These are phyloP conservation scores for Conticribra guillardii DNA, from an alignment of 108 stramenopile species.

Conservation along the genomic window DNA sequence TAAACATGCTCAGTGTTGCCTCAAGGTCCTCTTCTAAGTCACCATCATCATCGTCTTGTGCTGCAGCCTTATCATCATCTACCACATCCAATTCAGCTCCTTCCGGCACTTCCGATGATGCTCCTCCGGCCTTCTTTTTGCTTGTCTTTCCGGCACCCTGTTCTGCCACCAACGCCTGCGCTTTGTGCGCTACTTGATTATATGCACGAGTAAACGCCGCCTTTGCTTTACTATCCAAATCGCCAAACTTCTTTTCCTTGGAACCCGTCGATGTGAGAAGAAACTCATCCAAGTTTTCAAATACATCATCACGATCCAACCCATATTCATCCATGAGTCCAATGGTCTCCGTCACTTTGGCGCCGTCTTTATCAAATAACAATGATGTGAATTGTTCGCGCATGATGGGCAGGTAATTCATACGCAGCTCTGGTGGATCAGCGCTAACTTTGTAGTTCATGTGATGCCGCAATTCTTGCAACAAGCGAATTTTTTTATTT, in stretches of 20 bases:
- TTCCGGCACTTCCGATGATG: constrained; percentile 37
- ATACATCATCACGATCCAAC: constrained; percentile 91
- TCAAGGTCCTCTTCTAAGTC: constrained; percentile 43
- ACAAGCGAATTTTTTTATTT: constrained; percentile 81
- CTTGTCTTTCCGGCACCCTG: constrained; percentile 58
- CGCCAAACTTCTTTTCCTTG: constrained; percentile 56
- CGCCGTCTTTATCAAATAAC: constrained; percentile 54
- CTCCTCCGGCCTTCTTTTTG: constrained; percentile 40
- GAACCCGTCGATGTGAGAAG: constrained; percentile 47
- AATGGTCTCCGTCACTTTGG: constrained; percentile 70
- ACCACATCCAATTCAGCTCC: constrained; percentile 49
- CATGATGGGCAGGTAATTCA: constrained; percentile 82
- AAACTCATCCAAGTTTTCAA: constrained; percentile 91
- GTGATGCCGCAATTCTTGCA: constrained; percentile 90
- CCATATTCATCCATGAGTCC: constrained; percentile 94
- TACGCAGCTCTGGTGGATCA: constrained; percentile 69
- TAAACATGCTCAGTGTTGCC: constrained; percentile 31
- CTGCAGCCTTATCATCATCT: constrained; percentile 54
- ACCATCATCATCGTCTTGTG: constrained; percentile 54
- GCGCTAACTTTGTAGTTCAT: constrained; percentile 81
- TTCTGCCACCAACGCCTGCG: constrained; percentile 85
- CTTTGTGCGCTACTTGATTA: constrained; percentile 75
- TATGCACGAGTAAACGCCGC: constrained; percentile 87
- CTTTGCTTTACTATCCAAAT: constrained; percentile 86
- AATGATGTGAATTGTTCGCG: constrained; percentile 63